Conservation (phyloP, 139 green algal species). For the Chlamydomonas eustigma region DNA sequence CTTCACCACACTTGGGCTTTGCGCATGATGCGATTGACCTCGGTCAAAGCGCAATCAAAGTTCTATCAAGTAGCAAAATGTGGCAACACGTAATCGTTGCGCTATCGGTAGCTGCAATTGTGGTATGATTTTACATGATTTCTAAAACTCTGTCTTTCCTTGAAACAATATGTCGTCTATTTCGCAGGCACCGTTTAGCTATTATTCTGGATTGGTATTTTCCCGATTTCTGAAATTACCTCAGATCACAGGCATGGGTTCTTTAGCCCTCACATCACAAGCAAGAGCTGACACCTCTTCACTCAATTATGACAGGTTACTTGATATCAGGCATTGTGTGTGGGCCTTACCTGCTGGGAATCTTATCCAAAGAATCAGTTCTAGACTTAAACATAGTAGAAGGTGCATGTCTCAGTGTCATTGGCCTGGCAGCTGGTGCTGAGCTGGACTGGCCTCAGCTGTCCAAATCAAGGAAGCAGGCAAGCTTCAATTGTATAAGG, state of each 20-base stretch:
- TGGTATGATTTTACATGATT: background rate
- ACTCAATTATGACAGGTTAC: conserved; percentile 52
- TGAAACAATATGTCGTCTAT: background rate
- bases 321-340: conserved; percentile 65
- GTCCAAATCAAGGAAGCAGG: conserved; percentile 52
- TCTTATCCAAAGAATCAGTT: conserved; percentile 51
- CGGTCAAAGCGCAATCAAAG: too few relatives aligned
- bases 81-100: conserved; percentile 7
- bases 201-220: conserved; percentile 35
- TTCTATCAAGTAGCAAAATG: conserved; percentile 6
- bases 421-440: conserved; percentile 71
- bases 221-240: conserved; percentile 32
- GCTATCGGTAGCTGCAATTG: conserved; percentile 2
- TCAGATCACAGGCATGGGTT: conserved; percentile 65
- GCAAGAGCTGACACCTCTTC: background rate
- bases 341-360: conserved; percentile 53
- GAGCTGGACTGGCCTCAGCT: conserved; percentile 71
- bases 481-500: too few relatives aligned
- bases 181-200: conserved; percentile 41
- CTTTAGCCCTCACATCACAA: background rate
- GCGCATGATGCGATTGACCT: too few relatives aligned
- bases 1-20: too few relatives aligned
- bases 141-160: background rate
- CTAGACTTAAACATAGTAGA: conserved; percentile 43
- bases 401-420: conserved; percentile 65